Evolutionary conservation across 805 yeast species (phyloP).

Genomic region (Maudiozyma turicensis): DNA sequence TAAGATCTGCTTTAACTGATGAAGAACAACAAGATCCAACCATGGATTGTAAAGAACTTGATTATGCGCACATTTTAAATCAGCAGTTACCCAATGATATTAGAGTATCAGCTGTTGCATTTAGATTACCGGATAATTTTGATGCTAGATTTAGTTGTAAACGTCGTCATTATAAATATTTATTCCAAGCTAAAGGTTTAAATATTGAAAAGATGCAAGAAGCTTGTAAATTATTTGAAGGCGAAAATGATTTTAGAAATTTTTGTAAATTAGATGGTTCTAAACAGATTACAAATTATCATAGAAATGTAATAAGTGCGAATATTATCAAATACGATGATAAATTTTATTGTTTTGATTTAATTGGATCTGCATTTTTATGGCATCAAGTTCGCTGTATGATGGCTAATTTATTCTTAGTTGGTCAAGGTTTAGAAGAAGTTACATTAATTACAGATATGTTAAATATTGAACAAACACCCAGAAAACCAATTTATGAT

Average conservation of each 20-base stretch:
- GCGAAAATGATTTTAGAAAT: constrained; percentile 85
- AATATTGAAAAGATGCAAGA: constrained; percentile 57
- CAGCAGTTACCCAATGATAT: constrained; percentile 74
- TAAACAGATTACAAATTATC: constrained; percentile 76
- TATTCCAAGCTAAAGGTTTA: constrained; percentile 50
- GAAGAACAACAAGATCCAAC: constrained; percentile 52
- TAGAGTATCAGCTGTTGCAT: constrained; percentile 67
- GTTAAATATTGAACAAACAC: constrained; percentile 45
- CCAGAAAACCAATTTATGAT: constrained; percentile 68
- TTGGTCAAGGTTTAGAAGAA: constrained; percentile 69
- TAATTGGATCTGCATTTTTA: constrained; percentile 80
- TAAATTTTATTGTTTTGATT: constrained; percentile 57
- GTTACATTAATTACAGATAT: constrained; percentile 49
- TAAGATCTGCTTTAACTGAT: constrained; percentile 55
- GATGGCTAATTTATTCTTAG: constrained; percentile 71
- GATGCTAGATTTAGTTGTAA: constrained; percentile 90
- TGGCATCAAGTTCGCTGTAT: constrained; percentile 98
- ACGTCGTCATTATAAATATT: constrained; percentile 78
- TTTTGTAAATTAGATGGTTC: constrained; percentile 93
- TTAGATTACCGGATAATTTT: constrained; percentile 73
- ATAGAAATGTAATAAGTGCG: constrained; percentile 50
- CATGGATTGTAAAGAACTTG: constrained; percentile 60
- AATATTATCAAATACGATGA: constrained; percentile 33
- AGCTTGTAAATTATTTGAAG: constrained; percentile 52
- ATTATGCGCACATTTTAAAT: constrained; percentile 68